phyloP scores from a whole-genome alignment of 768 basidiomycete species.

The Lactifluus subvellereus region DNA sequence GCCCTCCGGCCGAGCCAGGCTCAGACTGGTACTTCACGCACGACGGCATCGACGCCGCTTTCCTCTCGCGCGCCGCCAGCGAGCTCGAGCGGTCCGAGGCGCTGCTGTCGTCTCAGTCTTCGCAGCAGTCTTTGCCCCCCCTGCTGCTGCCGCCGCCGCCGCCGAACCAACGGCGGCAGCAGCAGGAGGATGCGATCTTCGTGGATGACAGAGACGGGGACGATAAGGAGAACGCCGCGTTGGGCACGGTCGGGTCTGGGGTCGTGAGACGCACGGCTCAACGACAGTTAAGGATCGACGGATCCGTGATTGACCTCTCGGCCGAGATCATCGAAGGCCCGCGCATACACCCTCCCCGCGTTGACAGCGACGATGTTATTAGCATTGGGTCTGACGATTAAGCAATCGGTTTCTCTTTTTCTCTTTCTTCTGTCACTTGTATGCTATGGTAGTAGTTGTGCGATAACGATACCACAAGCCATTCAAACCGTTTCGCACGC shows the following conservation, averaged over 20 bases:
- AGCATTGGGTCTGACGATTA: slow-evolving; percentile 20
- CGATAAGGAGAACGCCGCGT: slow-evolving; percentile 59
- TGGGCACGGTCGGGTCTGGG: slow-evolving; percentile 43
- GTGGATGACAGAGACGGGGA: slow-evolving; percentile 43
- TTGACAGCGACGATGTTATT: slow-evolving; percentile 15
- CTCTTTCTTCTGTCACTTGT: neutral
- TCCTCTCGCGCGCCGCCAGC: slow-evolving; percentile 37
- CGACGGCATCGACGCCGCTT: slow-evolving; percentile 34
- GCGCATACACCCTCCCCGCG: neutral
- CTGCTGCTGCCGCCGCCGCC: neutral
- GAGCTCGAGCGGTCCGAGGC: slow-evolving; percentile 31
- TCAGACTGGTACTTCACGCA: slow-evolving; percentile 33
- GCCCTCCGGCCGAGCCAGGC: slow-evolving; percentile 20
- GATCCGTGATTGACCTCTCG: slow-evolving; percentile 52
- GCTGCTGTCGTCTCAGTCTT: slow-evolving; percentile 9
- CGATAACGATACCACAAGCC: neutral
- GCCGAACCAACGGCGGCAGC: slow-evolving; percentile 14
- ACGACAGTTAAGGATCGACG: slow-evolving; percentile 14
- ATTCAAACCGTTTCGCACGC: neutral
- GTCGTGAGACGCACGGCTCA: slow-evolving; percentile 42
- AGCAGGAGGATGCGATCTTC: slow-evolving; percentile 37
- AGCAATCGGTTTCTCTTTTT: neutral
- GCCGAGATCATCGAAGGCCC: slow-evolving; percentile 30
- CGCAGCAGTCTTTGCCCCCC: slow-evolving; percentile 2
- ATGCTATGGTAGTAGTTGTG: neutral